Evolutionary conservation across 2,329 filamentous ascomycete genomes (phyloP), one percentile per base, ranked within the genome.

Genomic region (Exutisphaerella laricina): DNA sequence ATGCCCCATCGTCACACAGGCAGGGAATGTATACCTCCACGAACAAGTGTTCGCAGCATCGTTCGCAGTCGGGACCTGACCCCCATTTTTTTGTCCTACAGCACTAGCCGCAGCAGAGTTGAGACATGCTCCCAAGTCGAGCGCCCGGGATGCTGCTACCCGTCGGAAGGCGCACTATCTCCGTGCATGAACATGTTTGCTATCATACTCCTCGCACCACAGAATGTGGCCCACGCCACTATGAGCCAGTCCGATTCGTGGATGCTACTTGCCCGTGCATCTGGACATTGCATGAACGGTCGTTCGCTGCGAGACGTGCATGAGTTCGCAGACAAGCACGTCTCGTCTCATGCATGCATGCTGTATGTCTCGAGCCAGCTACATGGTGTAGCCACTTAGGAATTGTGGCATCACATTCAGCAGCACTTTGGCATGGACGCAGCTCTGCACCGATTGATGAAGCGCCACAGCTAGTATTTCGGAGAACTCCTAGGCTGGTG

Each of bases 1-100:
- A 20, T 36, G 48, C 38, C 32, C 30, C 22, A 25, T 45, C 25
- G 34, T 28, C 8, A 39, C 39, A 39, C 22, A 23, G 32, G 37
- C 26, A 37, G 22, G 34, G 20, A 26, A 37, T 41, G 40, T 50
- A 51, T 46, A 44, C 28, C 14, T 23, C 38, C 35, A 36, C 42
- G 50, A 51, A 53, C 46, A 37, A 37, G 29, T 40, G 54, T 55
- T 57, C 54, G 54, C 53, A 55, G 49, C 43, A 46, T 35, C 40
- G 43, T 49, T 49, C 46, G 49, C 46, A 48, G 43, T 10, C 37
- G 21, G 26, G 3, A 21, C 26, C 44, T 49, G 46, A 44, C 48
- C 46, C 39, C 48, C 34, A 39, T 17, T 37, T 42, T 43, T 53
- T 53, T 51, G 46, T 51, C 23, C 30, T 39, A 16, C 20, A 34